phyloP scores from a whole-genome alignment of 306 rosid species.

The Oemleria cerasiformis region DNA sequence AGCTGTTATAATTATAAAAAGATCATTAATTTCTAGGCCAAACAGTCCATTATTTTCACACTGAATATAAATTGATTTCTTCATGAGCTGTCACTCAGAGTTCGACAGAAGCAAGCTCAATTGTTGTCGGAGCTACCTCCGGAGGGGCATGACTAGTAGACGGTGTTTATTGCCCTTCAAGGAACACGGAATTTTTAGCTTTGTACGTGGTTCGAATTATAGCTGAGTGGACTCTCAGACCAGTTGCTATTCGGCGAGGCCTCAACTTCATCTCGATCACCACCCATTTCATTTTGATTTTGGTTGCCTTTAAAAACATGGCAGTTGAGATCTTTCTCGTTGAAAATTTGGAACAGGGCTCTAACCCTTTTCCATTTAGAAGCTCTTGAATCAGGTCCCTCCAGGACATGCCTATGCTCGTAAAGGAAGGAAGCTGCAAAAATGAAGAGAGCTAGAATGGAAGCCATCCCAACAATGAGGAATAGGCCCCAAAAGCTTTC shows the following conservation, averaged over 20 bases:
- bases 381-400: background rate
- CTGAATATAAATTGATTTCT: background rate
- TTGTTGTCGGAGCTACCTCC: background rate
- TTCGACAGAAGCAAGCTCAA: background rate
- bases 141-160: background rate
- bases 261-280: background rate
- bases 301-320: constrained; percentile 37
- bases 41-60: background rate
- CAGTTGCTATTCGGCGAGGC: background rate
- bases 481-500: constrained; percentile 73
- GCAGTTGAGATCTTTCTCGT: constrained; percentile 33
- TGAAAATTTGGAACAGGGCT: constrained; percentile 23
- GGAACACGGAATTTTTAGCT: background rate
- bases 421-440: constrained; percentile 32
- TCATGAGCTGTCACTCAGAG: background rate
- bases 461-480: constrained; percentile 44
- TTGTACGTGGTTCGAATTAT: background rate
- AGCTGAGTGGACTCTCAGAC: constrained; percentile 1
- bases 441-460: constrained; percentile 33
- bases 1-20: too few species aligned
- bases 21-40: background rate
- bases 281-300: background rate
- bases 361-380: constrained; percentile 30
- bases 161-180: background rate
- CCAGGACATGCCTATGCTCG: constrained; percentile 34